These are phyloP conservation scores for Fusarium siculi DNA, from an alignment of 2,329 filamentous ascomycete species.

Conservation along the genomic window DNA sequence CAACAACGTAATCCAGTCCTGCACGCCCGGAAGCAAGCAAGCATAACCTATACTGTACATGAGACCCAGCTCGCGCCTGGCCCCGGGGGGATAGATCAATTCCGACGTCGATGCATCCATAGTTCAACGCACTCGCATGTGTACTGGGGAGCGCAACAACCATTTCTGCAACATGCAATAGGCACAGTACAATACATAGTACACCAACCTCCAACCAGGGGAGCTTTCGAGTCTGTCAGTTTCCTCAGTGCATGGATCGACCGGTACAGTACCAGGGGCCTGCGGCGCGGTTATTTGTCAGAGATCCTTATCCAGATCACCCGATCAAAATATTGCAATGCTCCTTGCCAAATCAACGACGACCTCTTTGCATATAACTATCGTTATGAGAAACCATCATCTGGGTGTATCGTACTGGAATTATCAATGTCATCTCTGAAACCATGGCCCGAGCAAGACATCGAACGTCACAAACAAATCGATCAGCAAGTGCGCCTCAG, in stretches of 20 bases:
- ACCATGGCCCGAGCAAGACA: constrained; percentile 3
- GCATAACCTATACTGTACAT: background rate
- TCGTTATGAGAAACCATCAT: background rate
- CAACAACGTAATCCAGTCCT: constrained; percentile 1
- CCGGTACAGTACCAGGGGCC: constrained; percentile 21
- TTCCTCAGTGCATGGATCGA: constrained; percentile 35
- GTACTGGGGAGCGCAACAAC: constrained; percentile 6
- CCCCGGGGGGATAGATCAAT: constrained; percentile 9
- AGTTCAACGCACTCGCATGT: constrained; percentile 8
- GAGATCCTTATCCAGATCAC: constrained; percentile 20
- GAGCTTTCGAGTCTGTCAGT: constrained; percentile 26
- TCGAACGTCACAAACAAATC: constrained; percentile 5
- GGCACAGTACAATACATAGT: background rate
- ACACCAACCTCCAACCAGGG: constrained; percentile 13
- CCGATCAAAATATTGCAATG: constrained; percentile 16
- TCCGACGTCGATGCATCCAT: constrained; percentile 24
- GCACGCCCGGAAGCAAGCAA: background rate
- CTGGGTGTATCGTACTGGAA: background rate
- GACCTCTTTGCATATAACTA: background rate
- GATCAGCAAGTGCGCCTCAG: constrained; percentile 21
- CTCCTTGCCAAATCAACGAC: constrained; percentile 8
- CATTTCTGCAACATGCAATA: background rate
- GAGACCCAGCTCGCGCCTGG: background rate
- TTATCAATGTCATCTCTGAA: background rate
- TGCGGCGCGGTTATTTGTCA: constrained; percentile 28